A percentile compares a stretch with the other conserved stretches of the same genome.
These are phyloP conservation scores for Penicillium corylophilum DNA, from an alignment of 2,329 filamentous ascomycete genomes.

Conservation along the genomic window DNA sequence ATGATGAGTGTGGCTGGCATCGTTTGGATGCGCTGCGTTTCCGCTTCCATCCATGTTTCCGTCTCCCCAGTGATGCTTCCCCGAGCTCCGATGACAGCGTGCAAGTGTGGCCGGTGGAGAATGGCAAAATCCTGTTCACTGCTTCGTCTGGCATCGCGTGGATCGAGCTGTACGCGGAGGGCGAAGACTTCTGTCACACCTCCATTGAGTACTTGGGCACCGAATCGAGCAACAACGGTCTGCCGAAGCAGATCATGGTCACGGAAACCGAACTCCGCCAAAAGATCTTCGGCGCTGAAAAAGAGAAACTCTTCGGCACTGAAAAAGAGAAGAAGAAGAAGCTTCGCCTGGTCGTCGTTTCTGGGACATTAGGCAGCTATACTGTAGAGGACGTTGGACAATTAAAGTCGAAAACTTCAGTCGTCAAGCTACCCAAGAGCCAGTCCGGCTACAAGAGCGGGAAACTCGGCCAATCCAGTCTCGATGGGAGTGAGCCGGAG, in stretches of 20 bases:
- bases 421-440: slow-evolving; percentile 71
- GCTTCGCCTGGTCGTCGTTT: slow-evolving; percentile 71
- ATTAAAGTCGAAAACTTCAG: slow-evolving; percentile 69
- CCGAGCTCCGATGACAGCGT: slow-evolving; percentile 69
- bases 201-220: slow-evolving; percentile 78
- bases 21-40: slow-evolving; percentile 85
- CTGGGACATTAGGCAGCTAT: slow-evolving; percentile 69
- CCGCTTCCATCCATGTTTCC: slow-evolving; percentile 86
- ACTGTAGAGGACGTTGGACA: slow-evolving; percentile 74
- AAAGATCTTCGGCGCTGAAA: slow-evolving; percentile 65
- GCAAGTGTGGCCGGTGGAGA: slow-evolving; percentile 82
- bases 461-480: slow-evolving; percentile 69
- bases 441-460: slow-evolving; percentile 74
- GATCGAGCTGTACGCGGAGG: slow-evolving; percentile 76
- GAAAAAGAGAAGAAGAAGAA: slow-evolving; percentile 66
- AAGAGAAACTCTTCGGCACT: slow-evolving; percentile 68
- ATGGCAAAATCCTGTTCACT: slow-evolving; percentile 71
- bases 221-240: slow-evolving; percentile 54
- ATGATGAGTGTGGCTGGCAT: slow-evolving; percentile 90
- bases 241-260: slow-evolving; percentile 71
- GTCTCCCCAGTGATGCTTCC: slow-evolving; percentile 71
- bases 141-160: slow-evolving; percentile 81
- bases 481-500: slow-evolving; percentile 67
- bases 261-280: slow-evolving; percentile 72
- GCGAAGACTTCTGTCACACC: slow-evolving; percentile 74